Percentiles rank a stretch among this genome's conserved stretches.
Evolutionary conservation across 2,329 filamentous ascomycete genomes (phyloP).

Genomic region (Metarhizium anisopliae): DNA sequence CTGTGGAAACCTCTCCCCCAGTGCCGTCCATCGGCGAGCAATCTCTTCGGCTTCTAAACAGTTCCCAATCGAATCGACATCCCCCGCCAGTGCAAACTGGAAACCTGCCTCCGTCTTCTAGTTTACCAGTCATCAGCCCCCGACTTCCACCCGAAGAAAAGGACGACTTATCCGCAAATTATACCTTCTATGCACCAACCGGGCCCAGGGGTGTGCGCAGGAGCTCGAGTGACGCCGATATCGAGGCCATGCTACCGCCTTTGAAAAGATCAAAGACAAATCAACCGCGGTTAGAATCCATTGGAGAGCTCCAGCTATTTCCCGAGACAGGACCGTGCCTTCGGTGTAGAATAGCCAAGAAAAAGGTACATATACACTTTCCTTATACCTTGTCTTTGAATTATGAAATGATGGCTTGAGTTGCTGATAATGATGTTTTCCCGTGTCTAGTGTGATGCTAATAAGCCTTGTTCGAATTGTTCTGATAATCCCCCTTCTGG

Average conservation of each 20-base stretch:
- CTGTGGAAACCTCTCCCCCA: constrained; percentile 17
- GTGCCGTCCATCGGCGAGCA: constrained; percentile 1
- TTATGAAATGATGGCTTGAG: not conserved
- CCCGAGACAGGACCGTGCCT: constrained; percentile 40
- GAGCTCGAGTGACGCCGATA: constrained; percentile 35
- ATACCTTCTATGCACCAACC: not conserved
- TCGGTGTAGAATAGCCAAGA: constrained; percentile 38
- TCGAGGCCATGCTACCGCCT: constrained; percentile 44
- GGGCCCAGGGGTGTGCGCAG: constrained; percentile 15
- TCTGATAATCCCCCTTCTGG: constrained; percentile 25
- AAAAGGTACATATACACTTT: constrained; percentile 27
- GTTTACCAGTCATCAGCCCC: constrained; percentile 9
- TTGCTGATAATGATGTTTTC: not conserved
- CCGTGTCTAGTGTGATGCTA: constrained; percentile 37
- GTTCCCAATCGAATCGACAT: not conserved
- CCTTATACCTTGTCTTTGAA: not conserved
- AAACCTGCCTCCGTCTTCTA: constrained; percentile 1
- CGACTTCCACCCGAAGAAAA: constrained; percentile 7
- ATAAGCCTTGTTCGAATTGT: constrained; percentile 40
- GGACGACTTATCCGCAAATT: constrained; percentile 4
- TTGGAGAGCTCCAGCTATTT: constrained; percentile 44
- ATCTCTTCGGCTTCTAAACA: constrained; percentile 1
- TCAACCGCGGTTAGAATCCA: constrained; percentile 45
- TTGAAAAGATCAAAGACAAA: constrained; percentile 44
- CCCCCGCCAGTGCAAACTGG: constrained; percentile 3